A percentile compares a stretch with the other conserved stretches of the same genome.
phyloP scores from a whole-genome alignment of 2,329 filamentous ascomycete species.

The Talaromyces piceae region DNA sequence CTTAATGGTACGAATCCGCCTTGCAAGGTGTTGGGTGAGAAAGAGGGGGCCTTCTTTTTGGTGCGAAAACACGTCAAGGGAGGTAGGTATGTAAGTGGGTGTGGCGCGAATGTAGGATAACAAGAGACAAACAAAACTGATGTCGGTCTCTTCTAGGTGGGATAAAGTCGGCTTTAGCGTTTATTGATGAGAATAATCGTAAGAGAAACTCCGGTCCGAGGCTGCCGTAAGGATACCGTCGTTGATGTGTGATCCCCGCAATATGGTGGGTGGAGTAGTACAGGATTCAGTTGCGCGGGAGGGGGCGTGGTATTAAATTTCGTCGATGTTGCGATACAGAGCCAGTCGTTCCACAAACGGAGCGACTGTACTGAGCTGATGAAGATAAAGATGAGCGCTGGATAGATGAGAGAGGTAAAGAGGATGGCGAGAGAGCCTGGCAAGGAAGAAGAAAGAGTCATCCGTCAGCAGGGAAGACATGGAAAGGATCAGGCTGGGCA shows the following conservation, averaged over 20 bases:
- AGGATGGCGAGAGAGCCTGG: not conserved
- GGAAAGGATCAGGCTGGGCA: no score
- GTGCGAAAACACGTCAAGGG: not conserved
- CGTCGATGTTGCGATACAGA: not conserved
- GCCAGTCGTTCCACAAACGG: not conserved
- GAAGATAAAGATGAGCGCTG: not conserved
- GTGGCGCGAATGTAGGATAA: not conserved
- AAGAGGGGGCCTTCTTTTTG: not conserved
- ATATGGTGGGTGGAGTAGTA: not conserved
- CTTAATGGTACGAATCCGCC: not conserved
- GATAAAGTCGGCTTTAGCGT: not conserved
- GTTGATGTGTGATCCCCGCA: not conserved
- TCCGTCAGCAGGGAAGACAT: not conserved
- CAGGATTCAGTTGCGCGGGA: not conserved
- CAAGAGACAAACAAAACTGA: not conserved
- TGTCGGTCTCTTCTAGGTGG: not conserved
- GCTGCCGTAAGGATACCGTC: not conserved
- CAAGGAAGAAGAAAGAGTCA: not conserved
- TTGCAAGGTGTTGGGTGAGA: not conserved
- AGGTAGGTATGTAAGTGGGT: no score
- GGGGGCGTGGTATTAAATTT: not conserved
- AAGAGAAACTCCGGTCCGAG: not conserved
- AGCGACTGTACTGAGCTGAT: not conserved
- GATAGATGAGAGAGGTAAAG: not conserved
- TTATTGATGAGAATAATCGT: not conserved